Base-by-base conservation (phyloP, 2,329 filamentous ascomycete species). In the Sarocladium oryzae region DNA sequence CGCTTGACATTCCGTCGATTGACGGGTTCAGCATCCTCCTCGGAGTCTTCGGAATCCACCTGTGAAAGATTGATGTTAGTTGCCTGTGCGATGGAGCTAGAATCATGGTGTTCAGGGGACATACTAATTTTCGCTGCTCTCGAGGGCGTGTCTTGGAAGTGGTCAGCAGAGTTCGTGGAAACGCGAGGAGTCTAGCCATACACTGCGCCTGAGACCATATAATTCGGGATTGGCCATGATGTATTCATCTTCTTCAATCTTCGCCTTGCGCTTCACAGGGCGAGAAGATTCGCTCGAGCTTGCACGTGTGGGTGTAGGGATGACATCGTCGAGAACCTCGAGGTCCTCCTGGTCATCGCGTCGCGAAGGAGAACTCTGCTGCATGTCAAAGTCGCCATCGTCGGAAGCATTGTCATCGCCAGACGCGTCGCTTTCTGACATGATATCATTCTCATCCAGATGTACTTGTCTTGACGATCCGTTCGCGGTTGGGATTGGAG, bases 201-300 rank as follows among this genome's bases (percentile, higher is more conserved):
- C 91, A 74, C 93, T 99, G 72, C 93, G 82, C 60, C 93, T 84
- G 58, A 99, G 77, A 45, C 93, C 93, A 73, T 97, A 99, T 8
- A 99, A 76, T 70, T 96, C 90, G 40, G 93, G 93, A 62, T 99
- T 95, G 63, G 89, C 87, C 61, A 85, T 80, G 60, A 97, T 96
- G 63, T 84, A 91, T 43, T 90, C 85, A 53, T 93, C 86, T 60
- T 93, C 88, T 49, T 85, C 83, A 33, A 80, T 65, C 63, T 76
- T 67, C 57, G 76, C 69, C 71, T 88, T 86, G 69, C 90, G 86
- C 76, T 96, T 96, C 55, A 77, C 69, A 48, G 78, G 79, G 63
- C 82, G 78, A 56, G 77, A 78, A 38, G 85, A 88, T 60, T 85
- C 84, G 61, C 82, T 79, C 43, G 89, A 93, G 63, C 81, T 82